Base-by-base conservation (phyloP, 163 green algal species). In the Chloromonas sp. region DNA sequence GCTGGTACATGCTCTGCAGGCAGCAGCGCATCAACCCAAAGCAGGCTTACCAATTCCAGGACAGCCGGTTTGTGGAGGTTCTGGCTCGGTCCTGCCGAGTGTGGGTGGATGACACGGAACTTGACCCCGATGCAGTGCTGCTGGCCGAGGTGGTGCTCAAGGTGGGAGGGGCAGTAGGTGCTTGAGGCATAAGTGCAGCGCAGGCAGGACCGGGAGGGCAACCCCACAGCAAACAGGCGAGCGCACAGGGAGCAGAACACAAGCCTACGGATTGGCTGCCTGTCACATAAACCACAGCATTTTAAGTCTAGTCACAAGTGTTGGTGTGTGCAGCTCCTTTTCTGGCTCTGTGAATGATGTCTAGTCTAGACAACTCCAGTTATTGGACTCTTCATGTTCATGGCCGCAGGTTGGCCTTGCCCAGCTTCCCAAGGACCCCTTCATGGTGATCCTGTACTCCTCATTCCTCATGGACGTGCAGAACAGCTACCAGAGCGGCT, bases 391-490 rank as follows among this genome's bases (percentile, higher is more conserved):
- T 36, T 36, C 36, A 36, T 36, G 36, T 36, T 36, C 36, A 36
- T 36, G 36, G 36, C 36, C 36, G 79, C 79, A 82, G 79, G 59
- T 11, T 71, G 79, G 79, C 59, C 59, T 82, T 11, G 58, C 81
- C 2, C 60, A 86, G 79, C 78, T 83, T 14, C 77, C 77, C 61
- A 61, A 76, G 66, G 61, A 86, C 59, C 71, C 86, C 60, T 87
- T 84, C n/a, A 86, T 92, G 85, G 86, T 88, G 62, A 86, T 92
- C 74, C 81, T 89, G 0, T 89, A 88, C 85, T 84, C 78, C 74
- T 86, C 76, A 82, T 90, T 90, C 78, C 84, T 90, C 36, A 90
- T 90, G 15, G 85, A 92, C 61, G 82, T 90, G 36, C 85, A 90
- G 81, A 61, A 3, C 74, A 81, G 60, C 71, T 87, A 85, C 83